Evolutionary conservation across 2,329 filamentous ascomycete species (phyloP), one percentile per base, ranked within the genome.

Genomic region (Diaporthe capsici): DNA sequence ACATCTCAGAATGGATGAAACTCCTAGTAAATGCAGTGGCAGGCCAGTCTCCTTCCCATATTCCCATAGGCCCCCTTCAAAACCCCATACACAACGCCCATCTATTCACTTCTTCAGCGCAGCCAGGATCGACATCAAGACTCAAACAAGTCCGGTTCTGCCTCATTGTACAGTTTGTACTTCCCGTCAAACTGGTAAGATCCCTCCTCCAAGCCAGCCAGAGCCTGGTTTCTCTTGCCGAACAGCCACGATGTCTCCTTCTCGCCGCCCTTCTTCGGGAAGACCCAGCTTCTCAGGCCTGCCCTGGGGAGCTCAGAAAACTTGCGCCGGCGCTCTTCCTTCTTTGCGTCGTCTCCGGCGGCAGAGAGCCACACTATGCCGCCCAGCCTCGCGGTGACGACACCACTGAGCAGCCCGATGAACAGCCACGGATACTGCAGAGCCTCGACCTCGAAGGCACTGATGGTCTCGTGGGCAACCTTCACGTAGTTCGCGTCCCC

Each of bases 351-450:
- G 49, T 55, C 73, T 9, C 65, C 72, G 49, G 57, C 71, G 67
- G 22, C 74, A 67, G 67, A 83, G 81, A 72, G 57, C 76, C 79
- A 84, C 10, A 80, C 80, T 72, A 89, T 89, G 2, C 92, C 89
- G 0, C 95, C 95, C 4, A 98, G 84, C 76, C 93, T 90, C 5
- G 93, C 91, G 1, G 92, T 91, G 13, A 98, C 94, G 2, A 98
- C 91, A 0, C 90, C 90, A 4, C 91, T 90, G 80, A 98, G 88
- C 79, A 98, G 88, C 5, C 94, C 94, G 0, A 94, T 93, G 84
- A 97, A 98, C 2, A 98, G 88, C 88, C 97, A 98, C 0, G 97
- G 95, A 80, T 98, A 95, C 83, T 98, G 95, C 81, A 97, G 88
- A 79, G 98, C 92, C 85, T 99, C 97, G 0, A 94, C 93, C 79